Percentiles rank a stretch among this genome's conserved stretches.
Conservation (phyloP, 345 rosid species). For the Angophora floribunda region DNA sequence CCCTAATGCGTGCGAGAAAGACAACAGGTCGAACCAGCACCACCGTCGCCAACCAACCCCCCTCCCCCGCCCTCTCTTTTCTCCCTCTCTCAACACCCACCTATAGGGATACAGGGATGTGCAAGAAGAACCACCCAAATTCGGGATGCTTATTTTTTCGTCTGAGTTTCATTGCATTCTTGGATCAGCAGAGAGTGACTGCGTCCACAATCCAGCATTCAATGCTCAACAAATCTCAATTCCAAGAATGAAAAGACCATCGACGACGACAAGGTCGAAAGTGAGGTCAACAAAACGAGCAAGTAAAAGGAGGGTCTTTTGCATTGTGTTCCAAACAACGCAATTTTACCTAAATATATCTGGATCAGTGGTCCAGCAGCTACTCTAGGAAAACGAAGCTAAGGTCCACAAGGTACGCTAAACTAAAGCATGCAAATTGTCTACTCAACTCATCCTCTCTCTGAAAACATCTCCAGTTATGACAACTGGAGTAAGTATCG, state of each 20-base stretch:
- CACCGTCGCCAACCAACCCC: not conserved
- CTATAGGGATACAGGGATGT: not conserved
- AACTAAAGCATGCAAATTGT: not conserved
- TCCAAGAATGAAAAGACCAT: not conserved
- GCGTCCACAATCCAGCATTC: not conserved
- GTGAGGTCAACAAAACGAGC: not conserved
- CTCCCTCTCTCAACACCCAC: not conserved
- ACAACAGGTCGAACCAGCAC: too few relatives aligned
- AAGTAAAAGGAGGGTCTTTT: not conserved
- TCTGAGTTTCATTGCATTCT: not conserved
- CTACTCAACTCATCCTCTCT: not conserved
- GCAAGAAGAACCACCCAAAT: too few relatives aligned
- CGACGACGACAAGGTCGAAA: not conserved
- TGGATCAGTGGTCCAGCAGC: not conserved
- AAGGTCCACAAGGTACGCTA: not conserved
- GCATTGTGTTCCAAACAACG: not conserved
- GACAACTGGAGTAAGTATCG: not conserved
- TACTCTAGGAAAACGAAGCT: not conserved
- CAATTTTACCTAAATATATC: not conserved
- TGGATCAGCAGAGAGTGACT: not conserved
- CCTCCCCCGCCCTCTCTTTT: not conserved
- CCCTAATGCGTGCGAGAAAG: too few relatives aligned
- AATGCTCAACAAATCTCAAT: not conserved
- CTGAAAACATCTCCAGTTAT: not conserved
- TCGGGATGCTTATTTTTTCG: too few relatives aligned